These are phyloP conservation scores for Alectoria sarmentosa DNA, from an alignment of 495 filamentous ascomycete species.

Conservation along the genomic window DNA sequence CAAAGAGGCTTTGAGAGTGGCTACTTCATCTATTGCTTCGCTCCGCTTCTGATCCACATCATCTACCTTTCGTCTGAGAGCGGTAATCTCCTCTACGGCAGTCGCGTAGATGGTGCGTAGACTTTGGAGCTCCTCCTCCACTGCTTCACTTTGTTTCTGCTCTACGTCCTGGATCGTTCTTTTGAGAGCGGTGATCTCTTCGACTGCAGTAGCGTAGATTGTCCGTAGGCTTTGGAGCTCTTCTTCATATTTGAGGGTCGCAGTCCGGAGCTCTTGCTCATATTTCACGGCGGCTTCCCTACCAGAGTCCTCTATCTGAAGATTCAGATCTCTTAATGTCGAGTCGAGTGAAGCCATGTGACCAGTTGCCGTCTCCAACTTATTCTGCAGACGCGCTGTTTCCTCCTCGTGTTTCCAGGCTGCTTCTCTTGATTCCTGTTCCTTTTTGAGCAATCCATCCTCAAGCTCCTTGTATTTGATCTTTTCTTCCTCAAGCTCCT, in stretches of 20 bases:
- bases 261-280: slow-evolving; percentile 9
- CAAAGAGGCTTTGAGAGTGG: slow-evolving; percentile 15
- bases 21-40: slow-evolving; percentile 1
- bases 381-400: neutral
- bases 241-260: slow-evolving; percentile 12
- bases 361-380: neutral
- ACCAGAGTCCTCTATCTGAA: neutral
- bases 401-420: slow-evolving; percentile 2
- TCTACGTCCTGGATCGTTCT: slow-evolving; percentile 2
- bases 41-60: slow-evolving; percentile 1
- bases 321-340: neutral
- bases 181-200: slow-evolving; percentile 12
- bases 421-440: neutral
- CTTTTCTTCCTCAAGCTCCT: slow-evolving; percentile 10
- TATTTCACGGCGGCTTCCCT: slow-evolving; percentile 6
- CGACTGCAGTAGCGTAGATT: slow-evolving; percentile 14
- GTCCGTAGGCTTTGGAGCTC: slow-evolving; percentile 13
- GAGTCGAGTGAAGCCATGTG: neutral
- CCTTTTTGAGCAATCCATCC: neutral
- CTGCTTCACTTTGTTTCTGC: neutral
- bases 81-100: slow-evolving; percentile 8
- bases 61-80: slow-evolving; percentile 13
- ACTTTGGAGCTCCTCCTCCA: slow-evolving; percentile 2
- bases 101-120: slow-evolving; percentile 17
- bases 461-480: neutral